These are phyloP conservation scores for Taphrina flavorubra DNA, from an alignment of 1,139 yeast genomes.

Conservation along the genomic window DNA sequence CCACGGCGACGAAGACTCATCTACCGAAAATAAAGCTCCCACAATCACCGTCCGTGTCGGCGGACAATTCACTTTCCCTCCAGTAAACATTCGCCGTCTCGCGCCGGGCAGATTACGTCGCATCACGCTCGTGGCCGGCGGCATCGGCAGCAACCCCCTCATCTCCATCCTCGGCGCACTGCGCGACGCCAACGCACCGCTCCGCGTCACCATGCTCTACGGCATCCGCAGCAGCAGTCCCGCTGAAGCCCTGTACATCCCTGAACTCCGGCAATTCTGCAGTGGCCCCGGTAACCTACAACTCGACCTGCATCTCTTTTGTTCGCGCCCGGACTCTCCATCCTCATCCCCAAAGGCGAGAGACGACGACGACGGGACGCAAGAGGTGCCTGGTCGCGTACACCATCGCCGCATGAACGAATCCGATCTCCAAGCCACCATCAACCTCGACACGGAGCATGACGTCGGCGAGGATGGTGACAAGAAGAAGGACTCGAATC, in stretches of 20 bases:
- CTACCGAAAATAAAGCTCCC: not conserved
- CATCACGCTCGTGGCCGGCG: slow-evolving; percentile 36
- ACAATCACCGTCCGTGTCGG: slow-evolving; percentile 34
- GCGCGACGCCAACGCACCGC: slow-evolving; percentile 31
- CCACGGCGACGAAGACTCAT: not conserved
- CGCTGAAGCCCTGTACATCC: slow-evolving; percentile 30
- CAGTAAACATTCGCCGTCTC: slow-evolving; percentile 31
- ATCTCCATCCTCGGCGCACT: slow-evolving; percentile 36
- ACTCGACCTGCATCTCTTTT: slow-evolving; percentile 20
- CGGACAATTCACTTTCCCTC: slow-evolving; percentile 37
- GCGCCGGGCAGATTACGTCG: slow-evolving; percentile 16
- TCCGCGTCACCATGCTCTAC: slow-evolving; percentile 31
- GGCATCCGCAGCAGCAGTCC: slow-evolving; percentile 30
- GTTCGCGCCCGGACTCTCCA: slow-evolving; percentile 9
- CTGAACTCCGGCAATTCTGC: slow-evolving; percentile 18
- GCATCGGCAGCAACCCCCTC: slow-evolving; percentile 34
- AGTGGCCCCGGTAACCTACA: not conserved
- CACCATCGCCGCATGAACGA: slow-evolving; percentile 26
- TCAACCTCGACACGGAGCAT: not conserved
- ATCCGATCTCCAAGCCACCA: slow-evolving; percentile 24
- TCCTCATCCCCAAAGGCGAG: no score
- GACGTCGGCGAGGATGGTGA: no score
- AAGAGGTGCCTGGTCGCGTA: slow-evolving; percentile 14
- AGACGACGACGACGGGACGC: slow-evolving; percentile 17
- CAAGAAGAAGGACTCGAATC: slow-evolving; percentile 10